These are phyloP conservation scores for Clavariopsis aquatica DNA, from an alignment of 495 filamentous ascomycete species.

Conservation along the genomic window DNA sequence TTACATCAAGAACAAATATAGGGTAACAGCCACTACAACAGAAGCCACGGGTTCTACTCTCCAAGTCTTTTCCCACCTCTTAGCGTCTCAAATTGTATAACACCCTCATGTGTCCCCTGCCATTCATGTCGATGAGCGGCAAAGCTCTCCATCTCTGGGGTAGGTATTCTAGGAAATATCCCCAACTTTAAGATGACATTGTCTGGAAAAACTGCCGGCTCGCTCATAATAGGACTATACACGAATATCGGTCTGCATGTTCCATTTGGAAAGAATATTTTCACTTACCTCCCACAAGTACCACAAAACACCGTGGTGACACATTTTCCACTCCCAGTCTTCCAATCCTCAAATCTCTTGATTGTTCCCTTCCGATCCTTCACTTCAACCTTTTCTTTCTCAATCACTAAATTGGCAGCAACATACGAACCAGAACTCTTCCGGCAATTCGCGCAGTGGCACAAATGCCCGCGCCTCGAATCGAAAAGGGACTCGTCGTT, in stretches of 20 bases:
- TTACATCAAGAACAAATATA: too few relatives aligned
- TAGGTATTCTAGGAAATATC: conserved; percentile 49
- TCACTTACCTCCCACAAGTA: conserved; percentile 47
- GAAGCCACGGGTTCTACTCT: not conserved
- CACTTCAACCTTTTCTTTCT: conserved; percentile 46
- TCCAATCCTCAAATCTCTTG: conserved; percentile 43
- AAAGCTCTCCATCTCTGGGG: conserved; percentile 48
- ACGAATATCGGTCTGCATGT: too few relatives aligned
- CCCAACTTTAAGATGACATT: conserved; percentile 50
- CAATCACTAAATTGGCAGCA: conserved; percentile 46
- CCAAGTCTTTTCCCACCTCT: conserved; percentile 24
- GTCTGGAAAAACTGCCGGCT: conserved; percentile 36
- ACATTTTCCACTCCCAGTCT: conserved; percentile 46
- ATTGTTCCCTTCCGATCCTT: conserved; percentile 45
- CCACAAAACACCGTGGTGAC: conserved; percentile 48
- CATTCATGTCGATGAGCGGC: conserved; percentile 43
- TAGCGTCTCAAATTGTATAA: conserved; percentile 14
- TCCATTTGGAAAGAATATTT: not conserved
- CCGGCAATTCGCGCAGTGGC: conserved; percentile 46
- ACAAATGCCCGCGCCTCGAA: conserved; percentile 42
- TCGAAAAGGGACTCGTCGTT: conserved; percentile 46
- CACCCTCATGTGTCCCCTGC: conserved; percentile 37
- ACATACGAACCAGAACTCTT: conserved; percentile 49
- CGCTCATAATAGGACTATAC: conserved; percentile 47
- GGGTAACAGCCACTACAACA: too few relatives aligned